These are phyloP conservation scores for Scheffersomyces titani DNA, from an alignment of 1,139 yeast species.

Conservation along the genomic window DNA sequence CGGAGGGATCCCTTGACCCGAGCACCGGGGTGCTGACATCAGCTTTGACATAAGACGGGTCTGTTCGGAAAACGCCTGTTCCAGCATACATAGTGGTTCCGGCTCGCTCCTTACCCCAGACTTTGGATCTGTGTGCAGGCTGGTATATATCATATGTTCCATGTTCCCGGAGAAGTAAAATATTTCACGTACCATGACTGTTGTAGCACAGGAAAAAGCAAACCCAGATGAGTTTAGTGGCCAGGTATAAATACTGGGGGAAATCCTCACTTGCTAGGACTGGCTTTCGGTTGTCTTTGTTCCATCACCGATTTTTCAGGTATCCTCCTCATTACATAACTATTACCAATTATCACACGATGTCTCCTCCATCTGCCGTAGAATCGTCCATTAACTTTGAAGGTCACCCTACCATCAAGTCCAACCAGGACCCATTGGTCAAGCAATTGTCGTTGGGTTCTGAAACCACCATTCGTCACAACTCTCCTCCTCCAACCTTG, in stretches of 20 bases:
- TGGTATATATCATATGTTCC: constrained; percentile 9
- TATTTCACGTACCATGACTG: neutral
- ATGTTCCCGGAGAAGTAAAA: constrained; percentile 17
- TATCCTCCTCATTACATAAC: neutral
- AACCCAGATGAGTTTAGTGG: neutral
- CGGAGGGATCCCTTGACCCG: constrained; percentile 7
- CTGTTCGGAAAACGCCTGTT: constrained; percentile 4
- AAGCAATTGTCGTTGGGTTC: constrained; percentile 45
- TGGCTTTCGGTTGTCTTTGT: neutral
- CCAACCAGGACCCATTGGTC: constrained; percentile 46
- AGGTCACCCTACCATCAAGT: constrained; percentile 45
- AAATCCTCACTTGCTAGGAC: constrained; percentile 1
- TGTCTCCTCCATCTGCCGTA: constrained; percentile 53
- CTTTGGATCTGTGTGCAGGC: constrained; percentile 4
- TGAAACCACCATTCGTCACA: constrained; percentile 68
- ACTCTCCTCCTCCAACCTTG: constrained; percentile 89
- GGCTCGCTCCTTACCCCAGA: constrained; percentile 21
- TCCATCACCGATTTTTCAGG: neutral
- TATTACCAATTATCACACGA: constrained; percentile 13
- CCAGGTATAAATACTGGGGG: constrained; percentile 15
- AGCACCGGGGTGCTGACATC: constrained; percentile 3
- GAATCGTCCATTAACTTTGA: constrained; percentile 48
- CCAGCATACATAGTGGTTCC: constrained; percentile 8
- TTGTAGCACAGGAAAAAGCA: neutral
- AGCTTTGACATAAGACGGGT: constrained; percentile 9